These are phyloP conservation scores for Thielaviopsis populi DNA, from an alignment of 2,329 filamentous ascomycete genomes.

Conservation along the genomic window DNA sequence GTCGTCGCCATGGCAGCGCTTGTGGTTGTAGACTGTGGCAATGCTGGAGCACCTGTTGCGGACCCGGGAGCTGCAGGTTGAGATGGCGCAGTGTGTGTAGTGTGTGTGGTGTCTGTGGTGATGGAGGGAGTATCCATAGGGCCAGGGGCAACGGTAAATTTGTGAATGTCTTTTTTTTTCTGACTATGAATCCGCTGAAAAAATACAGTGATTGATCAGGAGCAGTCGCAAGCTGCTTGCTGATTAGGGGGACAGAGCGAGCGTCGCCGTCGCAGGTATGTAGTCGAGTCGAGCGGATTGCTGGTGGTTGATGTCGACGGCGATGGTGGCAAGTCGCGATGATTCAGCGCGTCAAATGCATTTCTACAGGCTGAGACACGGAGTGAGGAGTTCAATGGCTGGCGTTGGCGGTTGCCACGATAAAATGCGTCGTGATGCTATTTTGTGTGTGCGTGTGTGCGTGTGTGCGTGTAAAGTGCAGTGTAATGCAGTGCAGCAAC, in stretches of 20 bases:
- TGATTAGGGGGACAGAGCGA: background rate
- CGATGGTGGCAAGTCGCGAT: background rate
- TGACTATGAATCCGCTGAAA: too few relatives aligned
- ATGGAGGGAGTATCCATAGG: too few relatives aligned
- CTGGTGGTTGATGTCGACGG: background rate
- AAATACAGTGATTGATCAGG: background rate
- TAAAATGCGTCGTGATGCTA: background rate
- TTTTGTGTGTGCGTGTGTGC: background rate
- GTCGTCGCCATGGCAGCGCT: background rate
- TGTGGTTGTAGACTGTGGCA: background rate
- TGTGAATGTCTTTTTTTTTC: too few relatives aligned
- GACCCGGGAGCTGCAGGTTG: background rate
- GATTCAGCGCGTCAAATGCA: background rate
- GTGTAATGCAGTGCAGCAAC: background rate
- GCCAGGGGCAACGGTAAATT: background rate
- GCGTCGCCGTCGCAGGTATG: background rate
- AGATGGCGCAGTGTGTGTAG: background rate
- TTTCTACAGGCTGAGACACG: background rate
- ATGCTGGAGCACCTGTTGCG: background rate
- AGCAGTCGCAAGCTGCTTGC: background rate
- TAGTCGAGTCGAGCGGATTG: background rate
- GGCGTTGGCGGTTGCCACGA: background rate
- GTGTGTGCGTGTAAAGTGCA: background rate
- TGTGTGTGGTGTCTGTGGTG: background rate
- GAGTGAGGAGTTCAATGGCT: background rate